phyloP scores from a whole-genome alignment of 1,139 yeast species.

The Scheffersomyces illinoinensis region DNA sequence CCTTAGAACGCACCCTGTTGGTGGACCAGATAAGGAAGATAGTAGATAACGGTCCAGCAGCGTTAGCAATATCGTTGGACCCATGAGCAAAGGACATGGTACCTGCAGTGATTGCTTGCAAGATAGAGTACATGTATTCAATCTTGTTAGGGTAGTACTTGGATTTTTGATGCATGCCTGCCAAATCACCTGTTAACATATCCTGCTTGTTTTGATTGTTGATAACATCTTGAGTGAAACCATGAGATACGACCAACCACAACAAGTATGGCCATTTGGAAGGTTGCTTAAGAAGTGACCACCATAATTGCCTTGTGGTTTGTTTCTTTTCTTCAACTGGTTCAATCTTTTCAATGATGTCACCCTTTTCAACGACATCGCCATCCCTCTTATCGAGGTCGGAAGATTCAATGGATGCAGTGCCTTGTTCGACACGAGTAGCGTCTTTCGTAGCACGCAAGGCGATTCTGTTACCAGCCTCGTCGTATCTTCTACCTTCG shows the following conservation, averaged over 20 bases:
- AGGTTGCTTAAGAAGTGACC: slow-evolving; percentile 45
- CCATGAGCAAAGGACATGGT: slow-evolving; percentile 86
- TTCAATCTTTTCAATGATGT: slow-evolving; percentile 7
- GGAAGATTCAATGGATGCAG: slow-evolving; percentile 4
- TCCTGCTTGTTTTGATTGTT: slow-evolving; percentile 42
- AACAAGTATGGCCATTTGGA: slow-evolving; percentile 53
- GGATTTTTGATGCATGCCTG: slow-evolving; percentile 55
- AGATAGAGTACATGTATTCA: slow-evolving; percentile 68
- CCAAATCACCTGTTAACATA: slow-evolving; percentile 43
- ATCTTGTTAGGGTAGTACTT: slow-evolving; percentile 71
- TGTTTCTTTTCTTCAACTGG: slow-evolving; percentile 16
- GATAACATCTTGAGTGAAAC: slow-evolving; percentile 67
- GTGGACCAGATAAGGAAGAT: slow-evolving; percentile 63
- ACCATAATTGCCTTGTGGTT: slow-evolving; percentile 47
- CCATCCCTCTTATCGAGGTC: slow-evolving; percentile 12
- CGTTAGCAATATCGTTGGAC: slow-evolving; percentile 78
- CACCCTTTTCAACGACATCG: neutral
- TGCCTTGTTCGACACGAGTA: slow-evolving; percentile 6
- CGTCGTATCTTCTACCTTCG: slow-evolving; percentile 54
- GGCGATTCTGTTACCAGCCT: slow-evolving; percentile 11
- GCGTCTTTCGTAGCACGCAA: slow-evolving; percentile 17
- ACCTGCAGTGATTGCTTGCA: slow-evolving; percentile 74
- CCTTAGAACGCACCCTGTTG: slow-evolving; percentile 46
- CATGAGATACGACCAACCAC: slow-evolving; percentile 56
- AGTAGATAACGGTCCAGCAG: slow-evolving; percentile 74